Conservation (phyloP, 257 asterid genomes). For the Penstemon davidsonii region DNA sequence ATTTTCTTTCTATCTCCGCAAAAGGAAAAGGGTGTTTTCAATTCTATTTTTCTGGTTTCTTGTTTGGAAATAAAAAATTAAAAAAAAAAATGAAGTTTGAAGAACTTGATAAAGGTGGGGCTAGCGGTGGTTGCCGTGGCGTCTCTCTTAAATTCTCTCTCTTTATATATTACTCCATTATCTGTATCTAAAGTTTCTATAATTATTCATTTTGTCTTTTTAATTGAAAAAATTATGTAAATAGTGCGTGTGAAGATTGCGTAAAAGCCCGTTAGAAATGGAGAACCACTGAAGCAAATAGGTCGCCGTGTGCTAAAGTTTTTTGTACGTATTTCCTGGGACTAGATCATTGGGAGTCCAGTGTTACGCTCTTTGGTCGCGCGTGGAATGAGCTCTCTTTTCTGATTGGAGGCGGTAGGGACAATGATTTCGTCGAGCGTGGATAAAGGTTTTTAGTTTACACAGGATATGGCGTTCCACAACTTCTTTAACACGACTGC, state of each 20-base stretch:
- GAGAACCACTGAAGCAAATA: constrained; percentile 54
- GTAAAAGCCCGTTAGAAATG: constrained; percentile 53
- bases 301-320: background rate
- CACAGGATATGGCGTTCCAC: constrained; percentile 16
- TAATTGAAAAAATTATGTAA: constrained; percentile 15
- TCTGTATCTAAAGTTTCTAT: constrained; percentile 21
- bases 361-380: constrained; percentile 15
- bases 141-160: constrained; percentile 30
- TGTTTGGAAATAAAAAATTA: background rate
- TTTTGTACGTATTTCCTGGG: constrained; percentile 21
- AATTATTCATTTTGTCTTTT: background rate
- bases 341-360: constrained; percentile 16
- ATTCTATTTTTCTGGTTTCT: background rate
- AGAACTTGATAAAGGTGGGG: constrained; percentile 9
- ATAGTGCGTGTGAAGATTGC: constrained; percentile 2
- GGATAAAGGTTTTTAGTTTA: constrained; percentile 28
- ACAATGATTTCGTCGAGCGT: constrained; percentile 10
- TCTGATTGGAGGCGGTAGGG: constrained; percentile 10
- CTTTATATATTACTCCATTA: constrained; percentile 21
- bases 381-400: constrained; percentile 19
- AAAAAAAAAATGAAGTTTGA: constrained; percentile 1
- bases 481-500: constrained; percentile 15
- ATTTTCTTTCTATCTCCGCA: background rate
- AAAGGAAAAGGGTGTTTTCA: constrained; percentile 2
- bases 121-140: constrained; percentile 53